Conservation (phyloP, 192 early-diverging fungal species). For the Rhizophagus clarus region DNA sequence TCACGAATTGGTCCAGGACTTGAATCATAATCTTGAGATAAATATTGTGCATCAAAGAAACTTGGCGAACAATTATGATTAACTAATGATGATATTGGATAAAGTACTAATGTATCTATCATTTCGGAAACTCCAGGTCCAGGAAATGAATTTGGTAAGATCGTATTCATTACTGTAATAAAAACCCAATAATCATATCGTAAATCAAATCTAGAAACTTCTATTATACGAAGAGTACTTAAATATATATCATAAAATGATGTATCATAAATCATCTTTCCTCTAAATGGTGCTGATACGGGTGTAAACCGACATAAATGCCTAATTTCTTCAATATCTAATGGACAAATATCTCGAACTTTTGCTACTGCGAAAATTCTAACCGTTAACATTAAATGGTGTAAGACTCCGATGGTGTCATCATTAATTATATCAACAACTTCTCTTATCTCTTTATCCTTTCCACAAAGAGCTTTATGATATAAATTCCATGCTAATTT, state of each 20-base stretch:
- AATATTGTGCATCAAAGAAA: not conserved
- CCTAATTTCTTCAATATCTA: conserved; percentile 3
- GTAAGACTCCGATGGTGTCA: not conserved
- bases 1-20: not conserved
- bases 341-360: conserved; percentile 9
- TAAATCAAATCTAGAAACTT: conserved; percentile 12
- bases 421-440: not conserved
- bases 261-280: not conserved
- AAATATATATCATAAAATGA: not conserved
- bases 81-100: conserved; percentile 3
- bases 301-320: not conserved
- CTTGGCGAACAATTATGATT: conserved; percentile 13
- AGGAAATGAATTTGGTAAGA: not conserved
- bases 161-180: not conserved
- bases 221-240: not conserved
- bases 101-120: not conserved
- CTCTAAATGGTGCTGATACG: not conserved
- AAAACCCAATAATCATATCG: conserved; percentile 22
- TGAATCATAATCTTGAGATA: not conserved
- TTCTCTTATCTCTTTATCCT: not conserved
- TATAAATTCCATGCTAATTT: not conserved
- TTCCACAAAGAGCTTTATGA: conserved; percentile 9
- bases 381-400: not conserved
- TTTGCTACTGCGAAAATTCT: not conserved
- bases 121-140: not conserved